phyloP scores from a whole-genome alignment of 495 filamentous ascomycete species.

The Talaromyces nanjingensis region DNA sequence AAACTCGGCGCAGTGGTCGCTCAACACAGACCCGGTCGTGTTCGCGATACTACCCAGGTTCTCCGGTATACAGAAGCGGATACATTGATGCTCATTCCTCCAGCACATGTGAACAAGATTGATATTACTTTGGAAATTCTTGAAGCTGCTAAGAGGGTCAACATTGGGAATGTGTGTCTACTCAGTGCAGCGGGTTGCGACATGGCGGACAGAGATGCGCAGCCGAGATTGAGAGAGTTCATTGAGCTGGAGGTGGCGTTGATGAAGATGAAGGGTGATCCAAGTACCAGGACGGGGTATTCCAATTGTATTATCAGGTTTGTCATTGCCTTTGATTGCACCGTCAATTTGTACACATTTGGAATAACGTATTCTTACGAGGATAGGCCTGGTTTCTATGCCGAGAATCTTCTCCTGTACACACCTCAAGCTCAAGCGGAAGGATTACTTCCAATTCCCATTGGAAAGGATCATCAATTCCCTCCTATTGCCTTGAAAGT shows the following conservation, averaged over 20 bases:
- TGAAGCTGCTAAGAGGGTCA: constrained; percentile 41
- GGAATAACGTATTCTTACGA: not conserved
- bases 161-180: constrained; percentile 43
- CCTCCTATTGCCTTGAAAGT: constrained; percentile 45
- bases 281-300: constrained; percentile 28
- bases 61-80: constrained; percentile 40
- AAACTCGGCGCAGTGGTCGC: constrained; percentile 45
- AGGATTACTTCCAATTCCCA: constrained; percentile 41
- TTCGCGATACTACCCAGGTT: constrained; percentile 26
- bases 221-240: constrained; percentile 48
- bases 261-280: constrained; percentile 40
- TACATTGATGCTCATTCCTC: constrained; percentile 48
- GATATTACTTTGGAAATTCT: constrained; percentile 43
- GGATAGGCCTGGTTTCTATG: constrained; percentile 44
- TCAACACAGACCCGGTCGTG: constrained; percentile 34
- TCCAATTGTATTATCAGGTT: constrained; percentile 47
- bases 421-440: constrained; percentile 37
- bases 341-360: not conserved
- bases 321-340: constrained; percentile 10
- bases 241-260: constrained; percentile 44
- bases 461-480: constrained; percentile 46
- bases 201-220: constrained; percentile 42
- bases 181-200: constrained; percentile 49
- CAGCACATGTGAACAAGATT: constrained; percentile 39
- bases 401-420: constrained; percentile 49